Base-by-base conservation (phyloP, 768 basidiomycete genomes). In the Boletus rufocinnamomeus region DNA sequence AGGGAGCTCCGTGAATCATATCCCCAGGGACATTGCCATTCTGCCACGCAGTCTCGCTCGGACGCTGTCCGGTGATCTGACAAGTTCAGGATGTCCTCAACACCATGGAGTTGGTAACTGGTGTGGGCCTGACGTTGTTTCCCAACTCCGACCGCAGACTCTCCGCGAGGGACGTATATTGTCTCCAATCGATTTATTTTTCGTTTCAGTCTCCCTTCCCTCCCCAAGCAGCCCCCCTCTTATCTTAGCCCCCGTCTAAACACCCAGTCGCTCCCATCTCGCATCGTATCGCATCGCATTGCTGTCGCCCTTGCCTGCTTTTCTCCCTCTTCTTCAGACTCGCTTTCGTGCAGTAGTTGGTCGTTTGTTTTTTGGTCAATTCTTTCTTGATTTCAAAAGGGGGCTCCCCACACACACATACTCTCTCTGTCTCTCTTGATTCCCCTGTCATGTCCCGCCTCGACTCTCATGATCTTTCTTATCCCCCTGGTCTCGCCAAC, bases 401-500 rank as follows among this genome's bases (percentile, higher is more conserved):
- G 66, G 59, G 66, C 21, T 53, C 51, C 32, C 38, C 46, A 58
- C 61, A 63, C 38, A 43, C 60, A 30, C 2, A 41, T n/a, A 10
- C 41, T 43, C n/a, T 41, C 40, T 43, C 34, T 40, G n/a, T 47
- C 54, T 54, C 48, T n/a, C 52, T 52, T 52, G 40, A 52, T 50
- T 30, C 45, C 23, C 37, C 43, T 44, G 56, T 58, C 61, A 82
- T 83, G 83, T 79, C 81, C 48, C 78, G 70, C 57, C 63, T 69
- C 59, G 80, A 80, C 52, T 62, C 72, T 47, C 72, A 76, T 62
- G 80, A 82, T 56, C 75, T 72, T 59, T 76, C 78, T 48, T 70
- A 69, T 58, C 61, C 63, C 27, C 69, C 74, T 2, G 76, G 76
- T 45, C 65, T 74, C 40, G 59, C 54, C 21, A 57, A 56, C 37